Evolutionary conservation across 768 basidiomycete species (phyloP).

Genomic region (Floccularia luteovirens): DNA sequence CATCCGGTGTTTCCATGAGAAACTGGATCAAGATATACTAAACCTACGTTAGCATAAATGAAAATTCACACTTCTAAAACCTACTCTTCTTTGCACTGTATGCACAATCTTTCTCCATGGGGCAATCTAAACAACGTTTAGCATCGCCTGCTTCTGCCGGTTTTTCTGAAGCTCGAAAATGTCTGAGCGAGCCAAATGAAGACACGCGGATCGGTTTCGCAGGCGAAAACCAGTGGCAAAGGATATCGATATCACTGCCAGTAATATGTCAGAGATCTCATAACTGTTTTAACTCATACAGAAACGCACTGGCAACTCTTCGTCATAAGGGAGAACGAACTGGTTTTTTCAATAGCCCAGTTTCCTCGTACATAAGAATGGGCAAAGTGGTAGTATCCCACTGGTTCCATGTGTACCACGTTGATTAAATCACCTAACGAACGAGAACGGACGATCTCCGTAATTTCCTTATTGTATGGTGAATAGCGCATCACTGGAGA

Average conservation of each 20-base stretch:
- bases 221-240: slow-evolving; percentile 72
- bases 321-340: slow-evolving; percentile 80
- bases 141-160: slow-evolving; percentile 61
- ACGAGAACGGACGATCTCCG: slow-evolving; percentile 63
- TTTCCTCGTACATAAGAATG: slow-evolving; percentile 84
- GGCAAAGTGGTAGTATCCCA: slow-evolving; percentile 84
- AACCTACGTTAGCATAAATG: too few relatives aligned
- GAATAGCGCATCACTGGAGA: slow-evolving; percentile 77
- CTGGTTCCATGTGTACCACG: slow-evolving; percentile 77
- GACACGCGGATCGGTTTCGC: slow-evolving; percentile 62
- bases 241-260: slow-evolving; percentile 74
- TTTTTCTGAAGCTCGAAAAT: slow-evolving; percentile 71
- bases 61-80: slow-evolving; percentile 8
- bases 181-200: slow-evolving; percentile 80
- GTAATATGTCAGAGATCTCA: slow-evolving; percentile 5
- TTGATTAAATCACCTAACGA: slow-evolving; percentile 74
- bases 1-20: slow-evolving; percentile 44
- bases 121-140: slow-evolving; percentile 72
- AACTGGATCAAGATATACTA: slow-evolving; percentile 82
- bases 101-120: slow-evolving; percentile 62
- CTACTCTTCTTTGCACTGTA: slow-evolving; percentile 85
- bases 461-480: slow-evolving; percentile 68
- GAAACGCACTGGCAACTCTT: slow-evolving; percentile 80
- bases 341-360: slow-evolving; percentile 63
- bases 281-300: not conserved